Percentiles rank a stretch among this genome's conserved stretches.
phyloP scores from a whole-genome alignment of 1,284 basidiomycete species.

The Ceratobasidium sp. region DNA sequence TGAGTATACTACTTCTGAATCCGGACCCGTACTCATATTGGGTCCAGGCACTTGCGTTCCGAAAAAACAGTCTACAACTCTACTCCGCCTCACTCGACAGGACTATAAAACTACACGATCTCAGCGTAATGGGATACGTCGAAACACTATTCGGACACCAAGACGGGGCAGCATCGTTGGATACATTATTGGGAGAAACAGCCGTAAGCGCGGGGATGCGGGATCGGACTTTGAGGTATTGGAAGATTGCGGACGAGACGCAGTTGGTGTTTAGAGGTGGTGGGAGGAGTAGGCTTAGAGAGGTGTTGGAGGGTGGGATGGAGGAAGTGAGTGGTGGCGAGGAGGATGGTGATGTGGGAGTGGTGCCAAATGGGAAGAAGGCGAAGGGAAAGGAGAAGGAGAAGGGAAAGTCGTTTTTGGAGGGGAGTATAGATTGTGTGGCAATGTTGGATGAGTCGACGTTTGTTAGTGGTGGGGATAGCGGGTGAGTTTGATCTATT shows the following conservation, averaged over 20 bases:
- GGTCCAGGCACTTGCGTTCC: conserved; percentile 79
- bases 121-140: conserved; percentile 89
- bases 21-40: conserved; percentile 42
- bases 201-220: conserved; percentile 90
- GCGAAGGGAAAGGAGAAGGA: conserved; percentile 58
- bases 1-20: conserved; percentile 61
- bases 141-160: conserved; percentile 99
- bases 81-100: conserved; percentile 93
- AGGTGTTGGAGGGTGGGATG: conserved; percentile 84
- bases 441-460: conserved; percentile 95
- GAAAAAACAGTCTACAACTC: conserved; percentile 86
- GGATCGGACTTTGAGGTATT: conserved; percentile 93
- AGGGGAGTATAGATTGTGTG: conserved; percentile 93
- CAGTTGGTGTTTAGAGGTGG: conserved; percentile 97
- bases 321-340: conserved; percentile 70
- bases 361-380: conserved; percentile 58
- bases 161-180: conserved; percentile 84
- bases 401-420: conserved; percentile 73
- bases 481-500: conserved; percentile 74
- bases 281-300: conserved; percentile 81
- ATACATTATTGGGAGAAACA: conserved; percentile 85
- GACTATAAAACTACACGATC: conserved; percentile 91
- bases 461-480: conserved; percentile 95
- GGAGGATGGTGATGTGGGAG: conserved; percentile 60
- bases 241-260: conserved; percentile 97